A percentile compares a stretch with the other conserved stretches of the same genome.
Evolutionary conservation across 371 early-diverging fungal genomes (phyloP).

Genomic region (Apophysomyces trapeziformis): DNA sequence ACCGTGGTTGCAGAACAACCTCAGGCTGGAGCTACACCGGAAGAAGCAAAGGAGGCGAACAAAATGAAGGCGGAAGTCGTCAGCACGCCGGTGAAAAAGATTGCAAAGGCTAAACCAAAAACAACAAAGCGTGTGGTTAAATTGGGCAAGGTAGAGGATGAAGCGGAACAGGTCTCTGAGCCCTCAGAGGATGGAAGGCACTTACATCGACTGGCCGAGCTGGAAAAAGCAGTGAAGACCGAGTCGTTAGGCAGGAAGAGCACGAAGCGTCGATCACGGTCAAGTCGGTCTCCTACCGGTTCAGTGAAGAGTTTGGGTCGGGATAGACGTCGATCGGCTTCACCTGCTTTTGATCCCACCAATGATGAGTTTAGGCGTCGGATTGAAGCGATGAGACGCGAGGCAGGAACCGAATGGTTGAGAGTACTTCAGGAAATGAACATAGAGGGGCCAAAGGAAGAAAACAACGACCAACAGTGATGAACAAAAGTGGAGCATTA

Average conservation of each 20-base stretch:
- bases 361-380: conserved; percentile 51
- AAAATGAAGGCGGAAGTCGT: background rate
- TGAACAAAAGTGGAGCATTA: background rate
- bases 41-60: conserved; percentile 10
- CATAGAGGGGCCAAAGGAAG: conserved; percentile 20
- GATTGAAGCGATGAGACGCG: conserved; percentile 65
- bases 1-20: conserved; percentile 17
- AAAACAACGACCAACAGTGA: conserved; percentile 3
- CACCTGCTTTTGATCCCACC: conserved; percentile 20
- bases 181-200: conserved; percentile 28
- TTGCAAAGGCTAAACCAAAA: conserved; percentile 33
- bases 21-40: background rate
- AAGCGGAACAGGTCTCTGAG: conserved; percentile 13
- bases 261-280: conserved; percentile 27
- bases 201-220: conserved; percentile 49
- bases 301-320: conserved; percentile 18
- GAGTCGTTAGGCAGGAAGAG: conserved; percentile 26
- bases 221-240: conserved; percentile 40
- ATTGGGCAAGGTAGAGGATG: conserved; percentile 26
- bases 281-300: conserved; percentile 28
- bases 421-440: conserved; percentile 66
- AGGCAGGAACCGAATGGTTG: conserved; percentile 70
- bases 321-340: conserved; percentile 20
- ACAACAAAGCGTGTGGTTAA: conserved; percentile 42
- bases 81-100: conserved; percentile 8